Base-by-base conservation (phyloP, 2,329 filamentous ascomycete species). In the Dothistroma pini region DNA sequence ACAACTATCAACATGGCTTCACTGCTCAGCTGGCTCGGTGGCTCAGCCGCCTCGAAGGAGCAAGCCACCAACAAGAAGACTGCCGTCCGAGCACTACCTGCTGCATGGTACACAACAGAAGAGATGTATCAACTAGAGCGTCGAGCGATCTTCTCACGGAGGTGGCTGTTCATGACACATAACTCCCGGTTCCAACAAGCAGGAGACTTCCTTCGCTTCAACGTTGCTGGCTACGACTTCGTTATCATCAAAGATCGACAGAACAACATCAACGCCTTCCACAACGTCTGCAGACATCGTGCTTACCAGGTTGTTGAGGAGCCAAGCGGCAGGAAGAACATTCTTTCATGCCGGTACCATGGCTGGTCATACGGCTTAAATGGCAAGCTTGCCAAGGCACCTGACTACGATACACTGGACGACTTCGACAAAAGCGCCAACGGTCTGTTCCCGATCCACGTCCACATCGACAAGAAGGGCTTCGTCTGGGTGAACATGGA, bases 401-500 rank as follows among this genome's bases (percentile, higher is more conserved):
- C 84, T 0, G 78, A 81, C 2, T 87, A 84, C 66, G 78, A 84
- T 21, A 77, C 80, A 10, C 72, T 86, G 0, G 73, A 75, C 3
- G 82, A 80, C 7, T 87, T 87, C 64, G 81, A 85, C 65, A 83
- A 80, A 70, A 74, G 75, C 2, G 72, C 82, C 68, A 86, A 86
- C 62, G 77, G 79, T 9, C 76, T 87, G 0, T 80, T 86, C 61
- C 78, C 78, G 1, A 80, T 85, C 59, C 81, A 84, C 61, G 74
- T 82, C 2, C 79, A 83, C 64, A 70, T 84, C 35, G 83, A 85
- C 68, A 68, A 64, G 25, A 80, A 79, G 4, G 82, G 83, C 22
- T 85, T 86, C 69, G 75, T 86, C 61, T 86, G 81, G 80, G 77
- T 84, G 50, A 86, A 86, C 67, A 69, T 86, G 57, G 82, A 86